phyloP scores from a whole-genome alignment of 352 stramenopile genomes.

The Globisporangium paddicum region DNA sequence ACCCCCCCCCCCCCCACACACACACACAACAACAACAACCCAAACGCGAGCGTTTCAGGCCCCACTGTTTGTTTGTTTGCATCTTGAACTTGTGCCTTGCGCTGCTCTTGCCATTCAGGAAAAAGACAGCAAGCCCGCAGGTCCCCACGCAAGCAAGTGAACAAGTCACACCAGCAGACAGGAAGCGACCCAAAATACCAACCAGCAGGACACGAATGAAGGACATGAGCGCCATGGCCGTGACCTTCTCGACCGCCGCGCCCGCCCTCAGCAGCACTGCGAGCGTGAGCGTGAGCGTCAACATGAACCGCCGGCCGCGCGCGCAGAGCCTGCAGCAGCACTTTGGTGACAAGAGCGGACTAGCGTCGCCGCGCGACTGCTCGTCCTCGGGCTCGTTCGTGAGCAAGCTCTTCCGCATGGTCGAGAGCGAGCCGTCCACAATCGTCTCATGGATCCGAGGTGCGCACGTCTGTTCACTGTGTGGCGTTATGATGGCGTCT shows the following conservation, averaged over 20 bases:
- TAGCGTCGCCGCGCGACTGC: slow-evolving; percentile 30
- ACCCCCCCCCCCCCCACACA: no score
- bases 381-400: slow-evolving; percentile 77
- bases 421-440: slow-evolving; percentile 70
- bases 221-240: slow-evolving; percentile 6
- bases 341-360: slow-evolving; percentile 18
- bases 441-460: slow-evolving; percentile 83
- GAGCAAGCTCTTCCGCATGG: slow-evolving; percentile 84
- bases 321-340: slow-evolving; percentile 49
- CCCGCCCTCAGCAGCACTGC: background rate
- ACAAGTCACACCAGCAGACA: slow-evolving; percentile 5
- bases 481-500: background rate
- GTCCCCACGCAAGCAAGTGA: background rate
- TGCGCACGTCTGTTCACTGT: slow-evolving; percentile 3
- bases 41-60: background rate
- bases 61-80: no score
- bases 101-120: slow-evolving; percentile 46
- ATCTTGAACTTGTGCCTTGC: slow-evolving; percentile 28
- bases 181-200: slow-evolving; percentile 10
- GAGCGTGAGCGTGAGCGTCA: no score
- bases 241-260: background rate
- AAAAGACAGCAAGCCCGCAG: slow-evolving; percentile 39
- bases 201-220: slow-evolving; percentile 22
- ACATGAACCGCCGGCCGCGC: slow-evolving; percentile 30
- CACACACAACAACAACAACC: no score